Evolutionary conservation across 495 filamentous ascomycete species (phyloP).

Genomic region (Penicillium dipodomyicola): DNA sequence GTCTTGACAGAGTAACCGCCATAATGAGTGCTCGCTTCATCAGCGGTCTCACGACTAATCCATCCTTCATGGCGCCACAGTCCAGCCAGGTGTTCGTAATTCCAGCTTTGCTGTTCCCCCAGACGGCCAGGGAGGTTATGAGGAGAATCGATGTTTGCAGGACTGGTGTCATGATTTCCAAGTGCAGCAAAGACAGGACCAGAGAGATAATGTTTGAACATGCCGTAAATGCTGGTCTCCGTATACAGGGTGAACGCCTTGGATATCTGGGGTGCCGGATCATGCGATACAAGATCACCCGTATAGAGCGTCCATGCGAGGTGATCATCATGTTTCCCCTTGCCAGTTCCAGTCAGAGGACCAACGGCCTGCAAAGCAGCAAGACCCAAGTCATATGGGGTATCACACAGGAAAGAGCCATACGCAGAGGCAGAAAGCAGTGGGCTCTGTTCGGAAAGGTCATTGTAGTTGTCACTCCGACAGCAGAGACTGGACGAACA

Average conservation of each 20-base stretch:
- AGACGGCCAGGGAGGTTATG: constrained; percentile 52
- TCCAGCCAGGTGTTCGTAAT: constrained; percentile 51
- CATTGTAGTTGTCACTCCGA: constrained; percentile 43
- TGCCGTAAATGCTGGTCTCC: constrained; percentile 48
- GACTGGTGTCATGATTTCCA: constrained; percentile 57
- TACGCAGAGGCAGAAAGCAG: constrained; percentile 51
- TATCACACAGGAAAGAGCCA: constrained; percentile 55
- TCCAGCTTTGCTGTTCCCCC: constrained; percentile 56
- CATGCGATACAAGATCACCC: constrained; percentile 56
- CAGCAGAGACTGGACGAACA: constrained; percentile 56
- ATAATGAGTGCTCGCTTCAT: constrained; percentile 48
- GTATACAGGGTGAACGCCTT: constrained; percentile 50
- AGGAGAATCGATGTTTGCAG: constrained; percentile 49
- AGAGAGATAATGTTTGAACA: constrained; percentile 56
- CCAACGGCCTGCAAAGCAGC: constrained; percentile 57
- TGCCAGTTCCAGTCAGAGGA: constrained; percentile 53
- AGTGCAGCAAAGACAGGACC: constrained; percentile 55
- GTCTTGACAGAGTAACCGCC: constrained; percentile 52
- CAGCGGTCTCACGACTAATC: constrained; percentile 41
- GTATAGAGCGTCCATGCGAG: constrained; percentile 55
- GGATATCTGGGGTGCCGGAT: constrained; percentile 45
- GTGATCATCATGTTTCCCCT: constrained; percentile 31
- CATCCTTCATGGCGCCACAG: constrained; percentile 54
- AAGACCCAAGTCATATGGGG: constrained; percentile 56
- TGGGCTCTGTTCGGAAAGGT: constrained; percentile 29